Evolutionary conservation across 306 rosid species (phyloP).

Genomic region (Castanopsis chinensis): DNA sequence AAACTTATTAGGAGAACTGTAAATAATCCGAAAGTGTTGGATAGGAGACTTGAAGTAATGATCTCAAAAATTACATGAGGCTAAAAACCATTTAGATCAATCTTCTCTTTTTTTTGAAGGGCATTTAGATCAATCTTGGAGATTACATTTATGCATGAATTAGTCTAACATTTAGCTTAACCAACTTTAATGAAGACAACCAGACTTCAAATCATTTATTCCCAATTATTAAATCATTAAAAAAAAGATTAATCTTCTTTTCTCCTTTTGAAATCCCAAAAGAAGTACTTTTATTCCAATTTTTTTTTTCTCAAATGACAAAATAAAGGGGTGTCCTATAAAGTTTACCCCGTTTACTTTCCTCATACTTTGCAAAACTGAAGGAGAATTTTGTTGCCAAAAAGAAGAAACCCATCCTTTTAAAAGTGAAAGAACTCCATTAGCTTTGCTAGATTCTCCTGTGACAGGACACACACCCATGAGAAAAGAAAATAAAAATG

Average conservation of each 20-base stretch:
- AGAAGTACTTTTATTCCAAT: not conserved
- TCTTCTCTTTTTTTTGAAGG: too few species aligned
- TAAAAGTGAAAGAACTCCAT: not conserved
- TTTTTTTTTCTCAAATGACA: not conserved
- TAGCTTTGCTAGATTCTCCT: constrained; percentile 32
- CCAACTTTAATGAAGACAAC: too few species aligned
- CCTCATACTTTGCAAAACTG: not conserved
- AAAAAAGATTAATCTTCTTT: not conserved
- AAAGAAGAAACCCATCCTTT: constrained; percentile 6
- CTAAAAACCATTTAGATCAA: too few species aligned
- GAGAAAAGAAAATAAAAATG: constrained; percentile 5
- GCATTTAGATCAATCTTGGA: not conserved
- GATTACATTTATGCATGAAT: not conserved
- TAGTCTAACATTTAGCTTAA: not conserved
- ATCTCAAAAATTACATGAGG: too few species aligned
- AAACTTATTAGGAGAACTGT: too few species aligned
- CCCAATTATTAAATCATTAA: too few species aligned
- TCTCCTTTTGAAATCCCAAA: not conserved
- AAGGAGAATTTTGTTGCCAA: not conserved
- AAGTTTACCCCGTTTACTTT: not conserved
- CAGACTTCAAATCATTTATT: too few species aligned
- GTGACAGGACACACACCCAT: not conserved
- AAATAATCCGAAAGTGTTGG: too few species aligned
- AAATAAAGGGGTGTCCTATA: not conserved
- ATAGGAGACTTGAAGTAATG: too few species aligned